phyloP scores from a whole-genome alignment of 192 early-diverging fungal genomes.

The Backusella australiensis region DNA sequence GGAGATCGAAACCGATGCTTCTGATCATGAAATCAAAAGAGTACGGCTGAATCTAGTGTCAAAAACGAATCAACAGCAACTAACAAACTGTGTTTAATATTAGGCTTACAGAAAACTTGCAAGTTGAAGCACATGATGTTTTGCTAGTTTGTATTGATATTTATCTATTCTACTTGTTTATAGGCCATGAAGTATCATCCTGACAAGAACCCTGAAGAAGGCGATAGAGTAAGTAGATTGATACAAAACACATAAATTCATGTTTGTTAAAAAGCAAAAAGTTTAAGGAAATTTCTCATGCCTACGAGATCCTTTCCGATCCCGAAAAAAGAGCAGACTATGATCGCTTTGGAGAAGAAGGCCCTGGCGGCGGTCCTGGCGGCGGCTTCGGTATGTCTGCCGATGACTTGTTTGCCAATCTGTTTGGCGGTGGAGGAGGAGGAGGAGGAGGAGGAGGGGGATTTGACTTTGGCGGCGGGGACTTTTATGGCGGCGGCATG shows the following conservation, averaged over 20 bases:
- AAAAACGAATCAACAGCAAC: neutral
- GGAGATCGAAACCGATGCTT: constrained; percentile 41
- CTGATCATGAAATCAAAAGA: constrained; percentile 48
- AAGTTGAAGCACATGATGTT: constrained; percentile 4
- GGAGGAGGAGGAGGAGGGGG: constrained; percentile 44
- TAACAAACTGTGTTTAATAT: neutral
- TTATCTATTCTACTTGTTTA: neutral
- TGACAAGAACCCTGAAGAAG: constrained; percentile 71
- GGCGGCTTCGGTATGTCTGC: constrained; percentile 66
- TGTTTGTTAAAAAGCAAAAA: constrained; percentile 36
- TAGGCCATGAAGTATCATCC: constrained; percentile 76
- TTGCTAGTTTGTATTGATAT: neutral
- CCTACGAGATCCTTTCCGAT: constrained; percentile 86
- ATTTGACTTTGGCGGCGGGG: constrained; percentile 38
- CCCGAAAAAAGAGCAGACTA: constrained; percentile 80
- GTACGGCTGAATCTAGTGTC: constrained; percentile 24
- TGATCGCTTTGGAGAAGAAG: constrained; percentile 91
- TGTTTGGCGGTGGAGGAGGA: constrained; percentile 69
- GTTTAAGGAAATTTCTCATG: constrained; percentile 91
- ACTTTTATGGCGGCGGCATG: constrained; percentile 33
- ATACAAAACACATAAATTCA: neutral
- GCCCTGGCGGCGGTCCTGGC: constrained; percentile 63
- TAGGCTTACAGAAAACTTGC: constrained; percentile 59
- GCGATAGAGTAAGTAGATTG: constrained; percentile 28
- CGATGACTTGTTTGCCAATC: constrained; percentile 83